Base-by-base conservation (phyloP, 2,329 filamentous ascomycete species). In the Talaromyces sp. region DNA sequence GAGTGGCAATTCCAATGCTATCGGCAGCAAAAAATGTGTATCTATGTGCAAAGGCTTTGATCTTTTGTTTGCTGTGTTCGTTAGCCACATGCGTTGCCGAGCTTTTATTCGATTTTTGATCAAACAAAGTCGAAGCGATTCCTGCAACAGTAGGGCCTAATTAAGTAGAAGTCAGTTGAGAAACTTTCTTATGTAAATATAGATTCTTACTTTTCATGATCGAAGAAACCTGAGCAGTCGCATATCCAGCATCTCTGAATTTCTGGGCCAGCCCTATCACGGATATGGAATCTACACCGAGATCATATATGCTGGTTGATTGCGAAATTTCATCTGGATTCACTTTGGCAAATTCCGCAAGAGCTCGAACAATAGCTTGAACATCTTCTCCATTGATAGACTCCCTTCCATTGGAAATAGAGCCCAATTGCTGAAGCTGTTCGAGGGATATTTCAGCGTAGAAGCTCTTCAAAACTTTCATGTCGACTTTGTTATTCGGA, bases 241-340 rank as follows among this genome's bases (percentile, higher is more conserved):
- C 35, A 57, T 92, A 84, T 0, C 90, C 90, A 2, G 77, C 77
- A 2, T 81, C 78, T 65, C 86, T 89, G 14, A 97, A 77, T 13
- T 81, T 73, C 5, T 82, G 80, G 0, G 89, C 82, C 31, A 97
- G 81, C 8, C 86, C 82, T 52, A 96, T 86, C 0, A 88, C 89
- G 0, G 90, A 91, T 17, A 97, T 91, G 0, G 93, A 97, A 68
- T 96, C 93, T 26, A 97, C 81, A 0, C 93, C 93, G 1, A 96
- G 78, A 64, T 96, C 91, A 66, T 95, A 96, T 19, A 96, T 84
- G 62, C 86, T 96, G 0, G 86, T 86, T 0, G 76, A 78, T 2
- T 81, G 76, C 0, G 73, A 76, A 2, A 90, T 76, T 0, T 77
- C 73, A 0, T 74, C 68, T 2, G 69, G 58, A 0, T 78, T 69